These are phyloP conservation scores for Yarrowia hollandica DNA, from an alignment of 805 yeast genomes.

Conservation along the genomic window DNA sequence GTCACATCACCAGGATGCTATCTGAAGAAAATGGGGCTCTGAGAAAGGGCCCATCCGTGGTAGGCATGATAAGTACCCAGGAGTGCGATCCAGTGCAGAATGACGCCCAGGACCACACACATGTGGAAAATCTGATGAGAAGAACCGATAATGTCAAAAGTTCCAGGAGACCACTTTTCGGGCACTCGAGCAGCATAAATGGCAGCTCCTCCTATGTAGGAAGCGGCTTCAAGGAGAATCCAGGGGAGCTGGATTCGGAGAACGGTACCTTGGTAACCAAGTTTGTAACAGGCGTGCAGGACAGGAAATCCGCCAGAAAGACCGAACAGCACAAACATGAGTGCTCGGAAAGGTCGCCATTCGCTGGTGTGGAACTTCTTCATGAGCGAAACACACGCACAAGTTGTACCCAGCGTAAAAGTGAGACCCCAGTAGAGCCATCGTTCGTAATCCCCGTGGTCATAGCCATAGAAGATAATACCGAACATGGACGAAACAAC, in stretches of 20 bases:
- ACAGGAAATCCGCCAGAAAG: slow-evolving; percentile 75
- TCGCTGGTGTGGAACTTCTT: slow-evolving; percentile 65
- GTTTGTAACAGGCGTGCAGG: slow-evolving; percentile 49
- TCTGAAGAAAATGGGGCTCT: neutral
- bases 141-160: slow-evolving; percentile 69
- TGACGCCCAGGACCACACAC: slow-evolving; percentile 72
- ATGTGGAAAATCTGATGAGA: slow-evolving; percentile 85
- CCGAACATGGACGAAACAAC: slow-evolving; percentile 64
- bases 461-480: slow-evolving; percentile 44
- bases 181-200: slow-evolving; percentile 79
- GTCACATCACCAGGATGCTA: slow-evolving; percentile 6
- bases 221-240: slow-evolving; percentile 67
- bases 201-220: slow-evolving; percentile 76
- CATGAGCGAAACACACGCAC: slow-evolving; percentile 63
- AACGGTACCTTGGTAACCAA: slow-evolving; percentile 53
- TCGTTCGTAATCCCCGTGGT: slow-evolving; percentile 33
- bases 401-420: slow-evolving; percentile 55
- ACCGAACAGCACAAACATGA: slow-evolving; percentile 79
- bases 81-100: slow-evolving; percentile 68
- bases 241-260: slow-evolving; percentile 58
- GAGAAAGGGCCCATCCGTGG: slow-evolving; percentile 18
- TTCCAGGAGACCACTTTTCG: slow-evolving; percentile 64
- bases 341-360: slow-evolving; percentile 76
- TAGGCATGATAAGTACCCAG: slow-evolving; percentile 51
- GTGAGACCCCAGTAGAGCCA: slow-evolving; percentile 45